A percentile compares a stretch with the other conserved stretches of the same genome.
Conservation (phyloP, 139 green algal genomes). For the Tetradesmus obliquus region DNA sequence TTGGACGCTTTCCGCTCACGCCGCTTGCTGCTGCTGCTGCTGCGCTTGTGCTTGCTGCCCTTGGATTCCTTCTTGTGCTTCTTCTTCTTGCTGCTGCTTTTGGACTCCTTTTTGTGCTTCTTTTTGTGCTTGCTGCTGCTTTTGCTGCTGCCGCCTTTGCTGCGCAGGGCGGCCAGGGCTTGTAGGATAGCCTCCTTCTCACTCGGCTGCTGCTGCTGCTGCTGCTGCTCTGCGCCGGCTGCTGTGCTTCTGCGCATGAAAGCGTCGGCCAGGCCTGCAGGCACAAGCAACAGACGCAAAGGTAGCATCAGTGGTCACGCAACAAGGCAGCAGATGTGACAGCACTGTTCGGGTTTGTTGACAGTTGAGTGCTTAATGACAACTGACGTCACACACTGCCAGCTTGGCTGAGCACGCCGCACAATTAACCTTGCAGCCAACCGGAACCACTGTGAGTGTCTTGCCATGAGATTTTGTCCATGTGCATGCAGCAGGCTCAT, state of each 20-base stretch:
- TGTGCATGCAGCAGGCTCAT: no score
- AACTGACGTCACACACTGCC: no score
- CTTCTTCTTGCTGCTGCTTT: constrained; percentile 24
- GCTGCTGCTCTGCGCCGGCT: constrained; percentile 25
- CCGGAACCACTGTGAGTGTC: no score
- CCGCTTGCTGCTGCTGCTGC: neutral
- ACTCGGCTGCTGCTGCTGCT: constrained; percentile 33
- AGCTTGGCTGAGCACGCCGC: no score
- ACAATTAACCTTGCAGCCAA: no score
- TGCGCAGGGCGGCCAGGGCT: constrained; percentile 51
- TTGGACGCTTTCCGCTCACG: neutral
- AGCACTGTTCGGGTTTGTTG: no score
- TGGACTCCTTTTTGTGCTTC: constrained; percentile 38
- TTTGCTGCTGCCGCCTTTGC: constrained; percentile 40
- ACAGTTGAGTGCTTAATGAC: no score
- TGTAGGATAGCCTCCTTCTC: constrained; percentile 35
- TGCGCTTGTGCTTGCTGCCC: neutral
- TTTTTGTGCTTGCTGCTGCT: constrained; percentile 47
- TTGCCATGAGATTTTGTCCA: no score
- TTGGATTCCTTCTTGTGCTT: constrained; percentile 49
- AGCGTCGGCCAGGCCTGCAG: constrained; percentile 55
- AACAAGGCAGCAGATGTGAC: neutral
- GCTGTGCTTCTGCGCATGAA: constrained; percentile 55
- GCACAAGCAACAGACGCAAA: neutral
- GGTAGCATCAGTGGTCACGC: neutral